Base-by-base conservation (phyloP, 2,329 filamentous ascomycete species). In the Trichoderma sp. region DNA sequence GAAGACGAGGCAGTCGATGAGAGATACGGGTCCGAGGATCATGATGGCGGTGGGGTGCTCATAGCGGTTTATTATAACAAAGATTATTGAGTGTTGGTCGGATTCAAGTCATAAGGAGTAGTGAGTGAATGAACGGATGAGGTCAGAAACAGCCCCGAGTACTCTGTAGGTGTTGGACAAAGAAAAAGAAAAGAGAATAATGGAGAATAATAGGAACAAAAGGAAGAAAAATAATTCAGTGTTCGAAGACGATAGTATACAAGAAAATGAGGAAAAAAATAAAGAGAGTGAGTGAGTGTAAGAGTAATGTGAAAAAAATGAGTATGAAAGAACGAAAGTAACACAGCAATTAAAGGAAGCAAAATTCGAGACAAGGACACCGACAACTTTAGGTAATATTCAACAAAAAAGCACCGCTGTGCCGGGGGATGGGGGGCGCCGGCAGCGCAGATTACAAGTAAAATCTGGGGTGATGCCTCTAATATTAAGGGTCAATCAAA, bases 1-100 rank as follows among this genome's bases (percentile, higher is more conserved):
- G 77, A 95, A 96, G 71, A 90, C 88, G 34, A 91, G 71, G 82
- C 92, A 94, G 82, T 96, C 93, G 32, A 94, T 79, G 80, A 92
- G 91, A 7, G 91, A 93, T 58, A 96, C 88, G 71, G 91, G 90
- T 43, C 88, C 88, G 55, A 96, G 84, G 72, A 94, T 91, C 92
- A 95, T 94, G 73, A 72, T 82, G 74, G 26, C 20, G 61, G 68
- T 68, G 47, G 11, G 64, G 34, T 43, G 53, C 39, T 62, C 66
- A 73, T 72, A 47, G 66, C 70, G 57, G 32, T 30, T 47, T 63
- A 50, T n/a, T 59, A 58, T 50, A 12, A 23, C n/a, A 50, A 50
- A 11, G 9, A 50, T 50, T 50, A 50, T 23, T 36, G 34, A 2
- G 15, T 57, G 55, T 32, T 58, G 53, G 53, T 28, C 15, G 26